Evolutionary conservation across 805 yeast genomes (phyloP).

Genomic region (Wickerhamia fluorescens): DNA sequence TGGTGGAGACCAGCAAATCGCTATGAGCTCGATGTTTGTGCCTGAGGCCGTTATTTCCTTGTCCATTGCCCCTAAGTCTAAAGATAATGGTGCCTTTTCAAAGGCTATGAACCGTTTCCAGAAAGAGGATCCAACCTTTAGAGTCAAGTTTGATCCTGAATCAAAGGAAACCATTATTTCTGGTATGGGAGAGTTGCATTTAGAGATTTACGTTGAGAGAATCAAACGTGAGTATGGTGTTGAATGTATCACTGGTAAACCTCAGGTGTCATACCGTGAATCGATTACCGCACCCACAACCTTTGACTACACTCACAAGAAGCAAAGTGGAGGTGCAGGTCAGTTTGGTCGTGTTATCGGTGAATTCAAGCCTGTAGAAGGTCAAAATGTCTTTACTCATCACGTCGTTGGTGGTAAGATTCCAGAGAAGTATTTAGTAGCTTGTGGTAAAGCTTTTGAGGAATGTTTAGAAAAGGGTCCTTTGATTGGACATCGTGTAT

Average conservation of each 20-base stretch:
- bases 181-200: conserved; percentile 97
- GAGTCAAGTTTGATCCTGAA: conserved; percentile 84
- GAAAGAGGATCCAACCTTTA: conserved; percentile 97
- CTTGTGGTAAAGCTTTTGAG: conserved; percentile 93
- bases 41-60: conserved; percentile 98
- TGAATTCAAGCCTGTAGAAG: conserved; percentile 55
- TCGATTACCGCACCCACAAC: conserved; percentile 65
- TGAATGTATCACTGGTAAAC: conserved; percentile 92
- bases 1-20: conserved; percentile 48
- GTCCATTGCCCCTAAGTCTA: conserved; percentile 80
- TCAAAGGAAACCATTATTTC: conserved; percentile 91
- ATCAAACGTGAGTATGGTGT: conserved; percentile 96
- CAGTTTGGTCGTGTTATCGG: conserved; percentile 98
- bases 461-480: conserved; percentile 97
- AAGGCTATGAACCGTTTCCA: conserved; percentile 97
- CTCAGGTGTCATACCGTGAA: conserved; percentile 97
- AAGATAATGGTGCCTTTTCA: conserved; percentile 82
- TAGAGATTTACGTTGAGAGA: conserved; percentile 97
- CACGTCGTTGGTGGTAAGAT: conserved; percentile 95
- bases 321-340: conserved; percentile 99
- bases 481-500: conserved; percentile 85
- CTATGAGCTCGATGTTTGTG: conserved; percentile 97
- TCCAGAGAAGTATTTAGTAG: conserved; percentile 87
- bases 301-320: conserved; percentile 94
- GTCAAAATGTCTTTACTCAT: conserved; percentile 71